phyloP scores from a whole-genome alignment of 1,284 basidiomycete genomes.

The Trametes sp. region DNA sequence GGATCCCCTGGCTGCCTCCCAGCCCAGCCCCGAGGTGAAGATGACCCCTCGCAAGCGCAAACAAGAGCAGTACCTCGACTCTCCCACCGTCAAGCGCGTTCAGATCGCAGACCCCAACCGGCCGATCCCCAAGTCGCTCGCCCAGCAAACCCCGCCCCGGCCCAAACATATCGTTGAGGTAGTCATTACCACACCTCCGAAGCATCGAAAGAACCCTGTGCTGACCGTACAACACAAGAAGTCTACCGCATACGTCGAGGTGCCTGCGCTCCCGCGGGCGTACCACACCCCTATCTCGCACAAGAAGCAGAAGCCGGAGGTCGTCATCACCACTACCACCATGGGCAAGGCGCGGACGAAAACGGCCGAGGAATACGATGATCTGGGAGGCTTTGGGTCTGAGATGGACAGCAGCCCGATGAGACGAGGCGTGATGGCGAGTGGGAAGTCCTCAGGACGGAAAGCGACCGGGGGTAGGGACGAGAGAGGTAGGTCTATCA shows the following conservation, averaged over 20 bases:
- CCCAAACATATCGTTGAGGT: slow-evolving; percentile 21
- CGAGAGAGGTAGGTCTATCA: slow-evolving; percentile 64
- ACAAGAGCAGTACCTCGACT: slow-evolving; percentile 48
- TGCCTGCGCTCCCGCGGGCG: slow-evolving; percentile 55
- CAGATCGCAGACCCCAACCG: slow-evolving; percentile 28
- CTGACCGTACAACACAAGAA: slow-evolving; percentile 35
- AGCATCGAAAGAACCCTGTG: slow-evolving; percentile 23
- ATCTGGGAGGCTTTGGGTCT: slow-evolving; percentile 68
- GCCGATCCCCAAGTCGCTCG: slow-evolving; percentile 7
- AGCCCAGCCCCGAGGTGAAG: slow-evolving; percentile 29
- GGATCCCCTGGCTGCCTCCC: slow-evolving; percentile 55
- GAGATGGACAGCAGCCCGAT: slow-evolving; percentile 53
- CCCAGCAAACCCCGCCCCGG: slow-evolving; percentile 10
- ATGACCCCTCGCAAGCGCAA: slow-evolving; percentile 63
- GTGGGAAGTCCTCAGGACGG: slow-evolving; percentile 56
- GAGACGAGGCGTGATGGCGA: slow-evolving; percentile 38
- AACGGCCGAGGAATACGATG: slow-evolving; percentile 49
- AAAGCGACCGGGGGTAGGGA: slow-evolving; percentile 76
- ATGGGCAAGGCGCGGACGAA: slow-evolving; percentile 41
- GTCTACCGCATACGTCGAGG: slow-evolving; percentile 62
- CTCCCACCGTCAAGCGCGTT: slow-evolving; percentile 44
- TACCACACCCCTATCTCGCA: slow-evolving; percentile 56
- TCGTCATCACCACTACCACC: slow-evolving; percentile 27
- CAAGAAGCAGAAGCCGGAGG: slow-evolving; percentile 26
- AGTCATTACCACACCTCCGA: slow-evolving; percentile 24